Conservation (phyloP, 2,329 filamentous ascomycete species). For the Hypoxylon sp. region DNA sequence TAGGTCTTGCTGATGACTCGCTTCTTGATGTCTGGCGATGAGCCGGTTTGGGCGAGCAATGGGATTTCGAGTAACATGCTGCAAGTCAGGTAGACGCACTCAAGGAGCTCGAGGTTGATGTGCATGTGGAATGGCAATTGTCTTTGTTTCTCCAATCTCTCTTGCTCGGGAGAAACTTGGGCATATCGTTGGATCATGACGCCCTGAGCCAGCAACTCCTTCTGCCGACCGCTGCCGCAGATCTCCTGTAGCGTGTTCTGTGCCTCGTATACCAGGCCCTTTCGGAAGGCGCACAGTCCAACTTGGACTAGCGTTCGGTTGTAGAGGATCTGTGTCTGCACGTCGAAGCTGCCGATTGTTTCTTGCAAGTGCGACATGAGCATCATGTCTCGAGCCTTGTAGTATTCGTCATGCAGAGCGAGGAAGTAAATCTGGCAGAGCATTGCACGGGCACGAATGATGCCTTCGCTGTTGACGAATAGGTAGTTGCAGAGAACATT, state of each 20-base stretch:
- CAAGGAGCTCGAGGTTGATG: conserved; percentile 98
- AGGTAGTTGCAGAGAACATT: conserved; percentile 94
- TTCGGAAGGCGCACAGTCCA: conserved; percentile 97
- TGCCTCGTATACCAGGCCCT: conserved; percentile 95
- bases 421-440: conserved; percentile 99
- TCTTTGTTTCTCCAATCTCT: conserved; percentile 95
- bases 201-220: conserved; percentile 97
- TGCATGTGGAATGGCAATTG: conserved; percentile 99
- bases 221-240: conserved; percentile 96
- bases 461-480: conserved; percentile 93
- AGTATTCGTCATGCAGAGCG: conserved; percentile 97
- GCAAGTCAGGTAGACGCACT: conserved; percentile 98
- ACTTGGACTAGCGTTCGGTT: conserved; percentile 98
- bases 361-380: conserved; percentile 99
- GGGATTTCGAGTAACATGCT: conserved; percentile 99
- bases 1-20: conserved; percentile 99
- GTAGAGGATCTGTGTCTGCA: conserved; percentile 97
- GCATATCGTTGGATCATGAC: conserved; percentile 98
- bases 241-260: conserved; percentile 99
- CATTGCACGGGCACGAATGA: conserved; percentile 96
- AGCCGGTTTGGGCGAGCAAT: conserved; percentile 95
- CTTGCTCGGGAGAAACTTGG: conserved; percentile 97
- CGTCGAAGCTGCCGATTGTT: conserved; percentile 95
- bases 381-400: conserved; percentile 98
- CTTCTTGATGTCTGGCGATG: conserved; percentile 96